These are phyloP conservation scores for Lentinula sp. DNA, from an alignment of 768 basidiomycete genomes.

Conservation along the genomic window DNA sequence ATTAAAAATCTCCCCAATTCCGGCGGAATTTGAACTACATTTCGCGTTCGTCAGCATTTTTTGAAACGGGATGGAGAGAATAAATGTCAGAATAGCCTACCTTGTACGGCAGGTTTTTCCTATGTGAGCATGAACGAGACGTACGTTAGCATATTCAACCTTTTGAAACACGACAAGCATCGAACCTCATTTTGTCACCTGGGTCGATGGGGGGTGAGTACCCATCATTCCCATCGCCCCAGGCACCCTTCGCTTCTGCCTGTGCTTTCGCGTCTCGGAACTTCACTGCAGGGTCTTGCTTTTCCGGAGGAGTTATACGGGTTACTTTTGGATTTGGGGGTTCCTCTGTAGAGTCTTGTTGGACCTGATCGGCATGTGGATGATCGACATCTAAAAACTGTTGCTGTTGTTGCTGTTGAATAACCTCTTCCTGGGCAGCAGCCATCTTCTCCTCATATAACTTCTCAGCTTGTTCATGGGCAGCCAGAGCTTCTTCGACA, in stretches of 20 bases:
- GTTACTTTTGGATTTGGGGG: slow-evolving; percentile 45
- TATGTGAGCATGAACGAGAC: slow-evolving; percentile 16
- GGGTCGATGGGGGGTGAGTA: slow-evolving; percentile 70
- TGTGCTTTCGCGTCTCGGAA: slow-evolving; percentile 53
- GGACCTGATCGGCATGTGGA: slow-evolving; percentile 31
- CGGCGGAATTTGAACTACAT: slow-evolving; percentile 89
- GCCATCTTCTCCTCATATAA: slow-evolving; percentile 9
- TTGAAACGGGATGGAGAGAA: slow-evolving; percentile 12
- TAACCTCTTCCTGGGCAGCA: slow-evolving; percentile 6
- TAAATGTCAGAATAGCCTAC: slow-evolving; percentile 30
- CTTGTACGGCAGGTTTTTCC: slow-evolving; percentile 87
- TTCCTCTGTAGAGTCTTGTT: slow-evolving; percentile 16
- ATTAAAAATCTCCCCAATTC: slow-evolving; percentile 82
- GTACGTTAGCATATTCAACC: neutral
- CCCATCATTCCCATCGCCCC: slow-evolving; percentile 67
- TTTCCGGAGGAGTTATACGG: slow-evolving; percentile 58
- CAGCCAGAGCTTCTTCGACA: slow-evolving; percentile 60
- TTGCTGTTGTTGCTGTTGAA: slow-evolving; percentile 11
- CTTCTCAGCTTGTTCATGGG: slow-evolving; percentile 33
- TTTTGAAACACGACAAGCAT: neutral
- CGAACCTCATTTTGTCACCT: slow-evolving; percentile 69
- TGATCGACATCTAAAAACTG: slow-evolving; percentile 16
- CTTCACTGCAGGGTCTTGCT: slow-evolving; percentile 59
- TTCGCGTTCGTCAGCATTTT: slow-evolving; percentile 35
- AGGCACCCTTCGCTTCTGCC: slow-evolving; percentile 51